Percentiles rank a stretch among this genome's conserved stretches.
These are phyloP conservation scores for Emergomyces orientalis DNA, from an alignment of 2,329 filamentous ascomycete species.

Conservation along the genomic window DNA sequence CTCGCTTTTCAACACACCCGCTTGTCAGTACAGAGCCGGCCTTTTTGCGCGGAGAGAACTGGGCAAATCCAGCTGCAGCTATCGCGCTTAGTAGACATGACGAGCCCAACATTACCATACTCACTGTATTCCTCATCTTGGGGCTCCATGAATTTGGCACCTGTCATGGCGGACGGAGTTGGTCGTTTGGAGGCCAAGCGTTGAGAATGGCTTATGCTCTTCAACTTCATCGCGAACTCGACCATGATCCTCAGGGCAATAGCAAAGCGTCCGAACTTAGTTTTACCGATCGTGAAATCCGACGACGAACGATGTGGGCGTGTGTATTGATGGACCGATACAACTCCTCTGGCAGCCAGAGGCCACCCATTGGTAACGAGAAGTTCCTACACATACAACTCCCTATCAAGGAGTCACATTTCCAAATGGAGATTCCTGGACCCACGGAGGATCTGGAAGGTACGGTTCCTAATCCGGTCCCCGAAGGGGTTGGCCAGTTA, in stretches of 20 bases:
- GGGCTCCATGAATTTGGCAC: constrained; percentile 94
- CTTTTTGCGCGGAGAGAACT: constrained; percentile 82
- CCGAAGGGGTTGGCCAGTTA: constrained; percentile 54
- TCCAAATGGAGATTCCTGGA: constrained; percentile 82
- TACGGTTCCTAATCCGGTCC: constrained; percentile 52
- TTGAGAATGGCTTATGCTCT: constrained; percentile 95
- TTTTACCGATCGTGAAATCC: constrained; percentile 87
- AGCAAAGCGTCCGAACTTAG: constrained; percentile 59
- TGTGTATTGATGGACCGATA: constrained; percentile 97
- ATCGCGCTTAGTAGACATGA: constrained; percentile 85
- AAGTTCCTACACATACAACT: constrained; percentile 82
- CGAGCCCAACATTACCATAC: constrained; percentile 88
- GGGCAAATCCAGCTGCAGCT: constrained; percentile 77
- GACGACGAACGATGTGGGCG: constrained; percentile 92
- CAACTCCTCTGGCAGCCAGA: constrained; percentile 88
- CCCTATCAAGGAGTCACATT: constrained; percentile 81
- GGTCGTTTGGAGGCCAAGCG: constrained; percentile 90
- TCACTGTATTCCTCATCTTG: constrained; percentile 80
- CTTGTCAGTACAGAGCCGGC: constrained; percentile 65
- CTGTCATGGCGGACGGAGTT: constrained; percentile 89
- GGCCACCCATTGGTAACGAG: constrained; percentile 84
- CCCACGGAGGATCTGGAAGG: constrained; percentile 77
- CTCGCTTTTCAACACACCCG: constrained; percentile 85
- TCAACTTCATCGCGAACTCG: constrained; percentile 84
- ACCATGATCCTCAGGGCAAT: constrained; percentile 65